Evolutionary conservation across 2,329 filamentous ascomycete genomes (phyloP).

Genomic region (Diplodia intermedia): DNA sequence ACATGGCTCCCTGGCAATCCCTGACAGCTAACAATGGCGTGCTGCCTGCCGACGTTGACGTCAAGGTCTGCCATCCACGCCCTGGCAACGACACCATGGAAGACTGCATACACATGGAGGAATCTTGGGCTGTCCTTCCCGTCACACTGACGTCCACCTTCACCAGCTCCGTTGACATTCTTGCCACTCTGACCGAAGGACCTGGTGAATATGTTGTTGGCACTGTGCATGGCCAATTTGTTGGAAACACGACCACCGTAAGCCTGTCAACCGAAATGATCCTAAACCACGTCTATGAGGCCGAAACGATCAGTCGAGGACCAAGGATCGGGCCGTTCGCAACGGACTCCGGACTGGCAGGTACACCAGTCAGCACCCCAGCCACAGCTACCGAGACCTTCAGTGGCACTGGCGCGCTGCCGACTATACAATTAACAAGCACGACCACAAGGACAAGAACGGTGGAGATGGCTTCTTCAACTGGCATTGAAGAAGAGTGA

Average conservation of each 20-base stretch:
- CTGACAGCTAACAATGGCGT: conserved; percentile 46
- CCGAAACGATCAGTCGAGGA: conserved; percentile 42
- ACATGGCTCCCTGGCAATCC: conserved; percentile 53
- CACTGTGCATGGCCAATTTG: conserved; percentile 49
- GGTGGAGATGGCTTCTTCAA: conserved; percentile 11
- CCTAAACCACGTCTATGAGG: conserved; percentile 47
- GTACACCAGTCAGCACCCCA: background rate
- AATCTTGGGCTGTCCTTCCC: conserved; percentile 52
- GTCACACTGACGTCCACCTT: conserved; percentile 49
- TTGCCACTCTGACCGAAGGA: conserved; percentile 46
- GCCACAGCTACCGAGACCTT: background rate
- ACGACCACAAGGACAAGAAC: conserved; percentile 26
- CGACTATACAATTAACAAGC: conserved; percentile 18
- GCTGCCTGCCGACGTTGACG: conserved; percentile 49
- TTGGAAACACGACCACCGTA: conserved; percentile 48
- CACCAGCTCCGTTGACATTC: conserved; percentile 48
- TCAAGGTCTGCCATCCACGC: conserved; percentile 50
- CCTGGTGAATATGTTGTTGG: conserved; percentile 48
- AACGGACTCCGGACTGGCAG: background rate
- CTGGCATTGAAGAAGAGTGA: background rate
- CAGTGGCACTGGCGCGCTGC: background rate
- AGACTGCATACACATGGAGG: conserved; percentile 50
- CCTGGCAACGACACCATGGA: conserved; percentile 46
- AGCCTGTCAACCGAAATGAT: conserved; percentile 50
- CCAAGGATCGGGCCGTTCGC: background rate